Evolutionary conservation across 2,329 filamentous ascomycete species (phyloP).

Genomic region (Aspergillus viridinutans): DNA sequence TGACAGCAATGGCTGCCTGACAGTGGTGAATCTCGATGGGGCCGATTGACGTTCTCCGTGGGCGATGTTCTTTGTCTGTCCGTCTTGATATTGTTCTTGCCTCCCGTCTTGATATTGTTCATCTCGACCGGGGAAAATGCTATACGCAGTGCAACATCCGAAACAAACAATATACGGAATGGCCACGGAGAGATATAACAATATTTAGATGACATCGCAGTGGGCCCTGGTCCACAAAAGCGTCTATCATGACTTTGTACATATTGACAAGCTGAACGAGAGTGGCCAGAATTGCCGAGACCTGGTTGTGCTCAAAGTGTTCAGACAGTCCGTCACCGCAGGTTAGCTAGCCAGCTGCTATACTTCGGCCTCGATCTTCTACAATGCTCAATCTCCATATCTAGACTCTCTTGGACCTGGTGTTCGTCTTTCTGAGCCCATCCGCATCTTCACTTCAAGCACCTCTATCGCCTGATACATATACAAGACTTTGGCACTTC

Average conservation of each 20-base stretch:
- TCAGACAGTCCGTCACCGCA: not conserved
- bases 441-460: not conserved
- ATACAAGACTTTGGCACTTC: not conserved
- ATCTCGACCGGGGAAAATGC: constrained; percentile 3
- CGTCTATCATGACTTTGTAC: not conserved
- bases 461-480: not conserved
- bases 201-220: constrained; percentile 2
- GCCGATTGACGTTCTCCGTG: not conserved
- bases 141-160: constrained; percentile 15
- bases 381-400: constrained; percentile 10
- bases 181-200: constrained; percentile 3
- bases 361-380: not conserved
- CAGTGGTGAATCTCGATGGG: not conserved
- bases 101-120: constrained; percentile 23
- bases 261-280: constrained; percentile 12
- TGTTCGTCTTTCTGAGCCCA: not conserved
- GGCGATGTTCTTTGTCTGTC: not conserved
- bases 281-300: not conserved
- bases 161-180: constrained; percentile 27
- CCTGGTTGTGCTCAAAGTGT: not conserved
- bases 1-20: not conserved
- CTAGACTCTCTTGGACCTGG: constrained; percentile 3
- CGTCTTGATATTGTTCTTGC: constrained; percentile 24
- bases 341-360: not conserved
- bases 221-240: constrained; percentile 6